Evolutionary conservation across 768 basidiomycete genomes (phyloP).

Genomic region (Fistulinella prunicolor): DNA sequence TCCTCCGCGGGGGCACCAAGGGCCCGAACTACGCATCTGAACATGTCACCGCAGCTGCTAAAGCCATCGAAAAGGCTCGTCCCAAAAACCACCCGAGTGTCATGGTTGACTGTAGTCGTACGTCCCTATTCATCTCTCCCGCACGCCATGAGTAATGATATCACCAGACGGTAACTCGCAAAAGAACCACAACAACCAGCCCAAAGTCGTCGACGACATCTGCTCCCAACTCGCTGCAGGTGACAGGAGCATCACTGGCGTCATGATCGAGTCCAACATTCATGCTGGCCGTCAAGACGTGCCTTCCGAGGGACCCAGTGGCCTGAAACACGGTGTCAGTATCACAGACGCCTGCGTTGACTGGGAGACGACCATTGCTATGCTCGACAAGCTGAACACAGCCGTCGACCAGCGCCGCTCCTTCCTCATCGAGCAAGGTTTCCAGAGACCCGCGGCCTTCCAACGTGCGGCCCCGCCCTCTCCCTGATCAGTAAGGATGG

Average conservation of each 20-base stretch:
- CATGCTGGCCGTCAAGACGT: conserved; percentile 90
- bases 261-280: conserved; percentile 97
- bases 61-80: conserved; percentile 62
- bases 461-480: conserved; percentile 15
- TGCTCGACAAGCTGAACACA: conserved; percentile 71
- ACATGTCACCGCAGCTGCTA: conserved; percentile 62
- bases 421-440: conserved; percentile 23
- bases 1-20: conserved; percentile 87
- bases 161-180: conserved; percentile 86
- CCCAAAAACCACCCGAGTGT: conserved; percentile 56
- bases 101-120: conserved; percentile 87
- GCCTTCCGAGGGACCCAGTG: conserved; percentile 63
- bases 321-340: conserved; percentile 75
- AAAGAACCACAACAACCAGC: conserved; percentile 93
- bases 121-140: conserved; percentile 25
- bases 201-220: conserved; percentile 70
- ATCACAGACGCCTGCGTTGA: conserved; percentile 93
- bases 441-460: conserved; percentile 29
- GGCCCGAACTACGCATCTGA: conserved; percentile 88
- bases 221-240: conserved; percentile 73
- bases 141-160: background rate
- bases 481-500: conserved; percentile 11
- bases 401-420: conserved; percentile 29
- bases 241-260: conserved; percentile 74
- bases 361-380: conserved; percentile 73